Conservation (phyloP, 139 green algal genomes). For the Chlorella sp. region DNA sequence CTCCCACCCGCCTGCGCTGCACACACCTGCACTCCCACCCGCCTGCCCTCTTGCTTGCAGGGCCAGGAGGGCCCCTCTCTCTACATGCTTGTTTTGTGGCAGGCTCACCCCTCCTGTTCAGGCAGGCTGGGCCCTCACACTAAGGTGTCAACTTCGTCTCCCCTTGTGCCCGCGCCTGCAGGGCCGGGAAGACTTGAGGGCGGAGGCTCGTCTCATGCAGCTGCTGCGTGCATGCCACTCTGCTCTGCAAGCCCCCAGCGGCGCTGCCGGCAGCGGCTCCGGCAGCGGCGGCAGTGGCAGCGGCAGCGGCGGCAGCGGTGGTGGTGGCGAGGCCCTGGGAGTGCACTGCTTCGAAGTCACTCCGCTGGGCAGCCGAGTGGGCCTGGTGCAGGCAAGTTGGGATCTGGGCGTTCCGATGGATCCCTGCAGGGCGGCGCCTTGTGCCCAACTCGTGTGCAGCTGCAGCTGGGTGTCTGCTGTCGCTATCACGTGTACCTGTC, state of each 20-base stretch:
- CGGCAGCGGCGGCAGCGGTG: background rate
- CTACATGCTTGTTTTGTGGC: too few relatives aligned
- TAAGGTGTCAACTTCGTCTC: background rate
- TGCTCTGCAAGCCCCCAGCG: slow-evolving; percentile 47
- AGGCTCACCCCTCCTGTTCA: too few relatives aligned
- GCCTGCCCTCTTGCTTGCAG: background rate
- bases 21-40: background rate
- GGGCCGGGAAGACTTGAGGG: slow-evolving; percentile 86
- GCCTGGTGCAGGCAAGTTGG: slow-evolving; percentile 72
- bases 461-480: background rate
- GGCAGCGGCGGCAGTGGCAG: background rate
- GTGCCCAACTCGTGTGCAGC: too few relatives aligned
- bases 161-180: slow-evolving; percentile 4
- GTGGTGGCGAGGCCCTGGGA: slow-evolving; percentile 1
- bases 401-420: too few relatives aligned
- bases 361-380: slow-evolving; percentile 72
- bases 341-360: slow-evolving; percentile 75
- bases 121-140: too few relatives aligned
- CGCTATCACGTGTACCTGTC: background rate
- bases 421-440: too few relatives aligned
- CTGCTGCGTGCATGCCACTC: slow-evolving; percentile 63
- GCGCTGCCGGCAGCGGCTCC: background rate
- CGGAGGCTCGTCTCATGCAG: slow-evolving; percentile 89
- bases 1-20: too few relatives aligned
- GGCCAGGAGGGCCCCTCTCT: too few relatives aligned